Evolutionary conservation across 2,329 filamentous ascomycete genomes (phyloP), one percentile per base, ranked within the genome.

Genomic region (Lachnellula suecica): DNA sequence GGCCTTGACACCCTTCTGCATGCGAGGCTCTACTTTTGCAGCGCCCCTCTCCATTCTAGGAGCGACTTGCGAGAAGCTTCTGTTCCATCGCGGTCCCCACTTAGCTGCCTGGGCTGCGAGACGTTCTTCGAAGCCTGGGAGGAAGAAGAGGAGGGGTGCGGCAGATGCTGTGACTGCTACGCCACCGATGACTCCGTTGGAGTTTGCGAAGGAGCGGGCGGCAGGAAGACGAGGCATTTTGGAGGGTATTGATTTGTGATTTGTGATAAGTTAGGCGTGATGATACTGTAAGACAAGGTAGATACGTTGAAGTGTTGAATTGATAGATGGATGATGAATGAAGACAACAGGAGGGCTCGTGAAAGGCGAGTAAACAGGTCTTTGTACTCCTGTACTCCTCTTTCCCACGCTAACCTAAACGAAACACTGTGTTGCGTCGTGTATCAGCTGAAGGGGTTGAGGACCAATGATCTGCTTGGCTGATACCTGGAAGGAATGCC

Each of bases 81-180:
- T 48, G 34, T 56, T 58, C 59, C 59, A 62, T 45, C 58, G 31
- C 25, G 59, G 59, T 13, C 59, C 59, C 59, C 59, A 62, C 50
- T 60, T 55, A 9, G 59, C 56, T 20, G 59, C 58, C 38, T 60
- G 58, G 3, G 49, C 51, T 22, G 58, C 58, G 35, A 62, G 44
- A 24, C 59, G 56, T 38, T 62, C 59, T 51, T 60, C 54, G 25
- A 46, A 46, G 23, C 59, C 59, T 1, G 59, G 59, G 31, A 58
- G 44, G 49, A 62, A 56, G 53, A 60, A 59, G 51, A 60, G 53
- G 47, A 62, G 58, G 15, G 59, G 59, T 15, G 55, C 49, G 4
- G 53, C 53, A 29, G 54, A 47, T 31, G 52, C 51, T 37, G 45
- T 53, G 47, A 52, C 52, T 19, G 58, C 52, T 38, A 46, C 46